A percentile compares a stretch with the other conserved stretches of the same genome.
Conservation (phyloP, 1,284 basidiomycete species). For the Exobasidium rhododendri region DNA sequence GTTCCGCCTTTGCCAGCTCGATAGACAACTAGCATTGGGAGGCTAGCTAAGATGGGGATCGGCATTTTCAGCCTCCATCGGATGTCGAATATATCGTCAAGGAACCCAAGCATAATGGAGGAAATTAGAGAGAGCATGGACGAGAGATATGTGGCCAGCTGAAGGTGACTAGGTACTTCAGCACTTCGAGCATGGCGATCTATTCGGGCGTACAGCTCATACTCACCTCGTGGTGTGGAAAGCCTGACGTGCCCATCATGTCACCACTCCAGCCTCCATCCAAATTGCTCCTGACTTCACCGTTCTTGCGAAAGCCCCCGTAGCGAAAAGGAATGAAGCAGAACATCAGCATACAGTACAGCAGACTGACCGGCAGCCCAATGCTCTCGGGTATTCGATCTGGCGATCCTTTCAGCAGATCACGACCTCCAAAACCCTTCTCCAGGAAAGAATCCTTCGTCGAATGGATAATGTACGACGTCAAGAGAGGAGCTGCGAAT, state of each 20-base stretch:
- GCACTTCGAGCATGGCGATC: too few species aligned
- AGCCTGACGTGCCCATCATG: constrained; percentile 59
- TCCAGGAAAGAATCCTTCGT: constrained; percentile 33
- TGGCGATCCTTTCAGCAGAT: constrained; percentile 42
- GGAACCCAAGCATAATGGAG: constrained; percentile 88
- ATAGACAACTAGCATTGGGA: constrained; percentile 92
- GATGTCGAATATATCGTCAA: constrained; percentile 98
- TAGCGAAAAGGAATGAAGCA: constrained; percentile 53
- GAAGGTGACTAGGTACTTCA: constrained; percentile 24
- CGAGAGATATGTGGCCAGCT: constrained; percentile 89
- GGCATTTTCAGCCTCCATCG: constrained; percentile 97
- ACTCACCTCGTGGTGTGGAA: constrained; percentile 72
- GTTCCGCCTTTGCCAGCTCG: constrained; percentile 91
- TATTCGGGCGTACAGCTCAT: constrained; percentile 11
- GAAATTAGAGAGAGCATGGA: constrained; percentile 84
- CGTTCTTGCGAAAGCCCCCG: constrained; percentile 7
- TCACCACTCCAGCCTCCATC: constrained; percentile 24
- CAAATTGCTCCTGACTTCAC: too few species aligned
- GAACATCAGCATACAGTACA: constrained; percentile 76
- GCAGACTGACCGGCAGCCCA: constrained; percentile 81
- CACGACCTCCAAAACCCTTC: constrained; percentile 43
- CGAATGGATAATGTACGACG: constrained; percentile 1
- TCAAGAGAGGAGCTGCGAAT: background rate
- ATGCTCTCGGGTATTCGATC: constrained; percentile 78
- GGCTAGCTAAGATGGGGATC: constrained; percentile 86